phyloP scores from a whole-genome alignment of 1,139 yeast species.

The Taphrina communis region DNA sequence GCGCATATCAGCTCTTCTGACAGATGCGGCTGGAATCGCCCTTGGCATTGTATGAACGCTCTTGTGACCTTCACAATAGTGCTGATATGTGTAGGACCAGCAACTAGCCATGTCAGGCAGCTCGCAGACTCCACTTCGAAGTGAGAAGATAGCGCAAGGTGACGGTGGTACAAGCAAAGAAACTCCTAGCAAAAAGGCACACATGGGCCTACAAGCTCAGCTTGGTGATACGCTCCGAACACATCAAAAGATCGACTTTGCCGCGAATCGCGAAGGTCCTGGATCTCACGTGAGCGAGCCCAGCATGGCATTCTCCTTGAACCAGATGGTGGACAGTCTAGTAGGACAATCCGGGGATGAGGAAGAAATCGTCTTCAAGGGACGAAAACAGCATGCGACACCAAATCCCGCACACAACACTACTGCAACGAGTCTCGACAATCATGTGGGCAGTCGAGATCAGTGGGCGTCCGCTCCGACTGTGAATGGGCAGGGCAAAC shows the following conservation, averaged over 20 bases:
- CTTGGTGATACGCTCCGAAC: neutral
- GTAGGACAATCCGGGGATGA: constrained; percentile 28
- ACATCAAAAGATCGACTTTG: neutral
- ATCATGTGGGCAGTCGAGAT: neutral
- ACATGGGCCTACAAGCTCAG: neutral
- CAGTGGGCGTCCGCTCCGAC: neutral
- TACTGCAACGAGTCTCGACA: neutral
- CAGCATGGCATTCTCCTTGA: constrained; percentile 32
- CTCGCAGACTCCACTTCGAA: neutral
- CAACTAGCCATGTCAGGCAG: constrained; percentile 4
- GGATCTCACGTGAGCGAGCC: constrained; percentile 24
- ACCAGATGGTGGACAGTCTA: constrained; percentile 31
- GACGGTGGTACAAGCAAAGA: neutral
- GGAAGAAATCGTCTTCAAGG: constrained; percentile 30
- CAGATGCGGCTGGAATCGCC: constrained; percentile 43
- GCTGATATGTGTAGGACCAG: constrained; percentile 8
- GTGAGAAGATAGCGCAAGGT: neutral
- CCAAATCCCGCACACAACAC: neutral
- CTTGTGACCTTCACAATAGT: neutral
- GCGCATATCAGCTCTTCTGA: constrained; percentile 44
- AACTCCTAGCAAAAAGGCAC: neutral
- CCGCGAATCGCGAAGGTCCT: constrained; percentile 1
- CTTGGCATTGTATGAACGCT: neutral
- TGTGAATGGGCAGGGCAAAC: neutral
- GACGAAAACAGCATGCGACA: constrained; percentile 14